Evolutionary conservation across 1,284 basidiomycete species (phyloP).

Genomic region (Fomitopsis palustris): DNA sequence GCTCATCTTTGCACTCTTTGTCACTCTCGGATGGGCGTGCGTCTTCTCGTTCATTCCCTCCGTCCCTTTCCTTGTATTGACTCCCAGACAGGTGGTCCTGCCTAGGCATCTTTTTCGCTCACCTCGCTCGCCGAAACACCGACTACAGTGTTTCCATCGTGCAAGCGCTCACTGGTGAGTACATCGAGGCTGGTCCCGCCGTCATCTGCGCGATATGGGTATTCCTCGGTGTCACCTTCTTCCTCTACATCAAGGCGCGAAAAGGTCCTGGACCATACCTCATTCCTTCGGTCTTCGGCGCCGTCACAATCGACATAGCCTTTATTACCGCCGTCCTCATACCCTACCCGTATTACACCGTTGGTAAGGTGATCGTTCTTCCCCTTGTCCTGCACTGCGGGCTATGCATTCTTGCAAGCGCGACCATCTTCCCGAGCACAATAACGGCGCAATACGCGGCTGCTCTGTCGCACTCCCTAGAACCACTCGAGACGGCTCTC

Average conservation of each 20-base stretch:
- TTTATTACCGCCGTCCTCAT: conserved; percentile 59
- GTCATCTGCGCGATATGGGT: conserved; percentile 65
- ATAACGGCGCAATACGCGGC: conserved; percentile 62
- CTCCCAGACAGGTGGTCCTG: conserved; percentile 54
- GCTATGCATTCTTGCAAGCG: conserved; percentile 49
- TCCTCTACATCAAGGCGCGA: conserved; percentile 64
- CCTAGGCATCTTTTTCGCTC: conserved; percentile 63
- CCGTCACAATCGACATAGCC: conserved; percentile 57
- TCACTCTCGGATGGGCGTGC: conserved; percentile 59
- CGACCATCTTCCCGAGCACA: conserved; percentile 64
- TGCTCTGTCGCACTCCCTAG: conserved; percentile 48
- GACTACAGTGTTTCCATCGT: conserved; percentile 35
- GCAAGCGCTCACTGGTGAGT: conserved; percentile 45
- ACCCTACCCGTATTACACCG: conserved; percentile 63
- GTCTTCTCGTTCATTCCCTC: conserved; percentile 25
- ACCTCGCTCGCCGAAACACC: conserved; percentile 50
- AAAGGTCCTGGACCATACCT: conserved; percentile 66
- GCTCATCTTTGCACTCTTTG: conserved; percentile 52
- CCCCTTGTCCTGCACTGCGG: conserved; percentile 64
- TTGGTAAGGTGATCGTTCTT: conserved; percentile 52
- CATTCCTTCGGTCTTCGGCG: conserved; percentile 55
- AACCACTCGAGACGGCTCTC: conserved; percentile 47
- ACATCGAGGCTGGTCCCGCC: conserved; percentile 59
- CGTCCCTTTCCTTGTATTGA: not conserved
- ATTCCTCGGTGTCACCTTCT: conserved; percentile 55